These are phyloP conservation scores for Rubroboletus pulcherrimus DNA, from an alignment of 768 basidiomycete species.

Conservation along the genomic window DNA sequence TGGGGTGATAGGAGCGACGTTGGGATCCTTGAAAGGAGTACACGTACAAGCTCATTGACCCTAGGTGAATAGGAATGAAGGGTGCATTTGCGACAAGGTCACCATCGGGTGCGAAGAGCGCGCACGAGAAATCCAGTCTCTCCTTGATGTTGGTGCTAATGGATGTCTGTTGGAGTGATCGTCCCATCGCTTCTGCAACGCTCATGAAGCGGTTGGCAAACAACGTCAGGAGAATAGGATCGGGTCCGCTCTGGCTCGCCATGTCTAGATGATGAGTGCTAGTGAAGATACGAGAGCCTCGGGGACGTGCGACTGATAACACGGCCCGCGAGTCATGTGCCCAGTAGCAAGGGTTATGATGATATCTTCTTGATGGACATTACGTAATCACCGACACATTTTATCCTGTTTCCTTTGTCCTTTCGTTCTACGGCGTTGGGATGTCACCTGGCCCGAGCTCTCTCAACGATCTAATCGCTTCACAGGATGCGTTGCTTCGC, in stretches of 20 bases:
- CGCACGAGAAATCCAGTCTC: slow-evolving; percentile 91
- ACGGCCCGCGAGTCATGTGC: slow-evolving; percentile 3
- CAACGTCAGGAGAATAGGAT: slow-evolving; percentile 84
- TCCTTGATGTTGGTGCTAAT: slow-evolving; percentile 96
- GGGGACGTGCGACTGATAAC: not conserved
- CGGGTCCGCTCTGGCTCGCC: slow-evolving; percentile 44
- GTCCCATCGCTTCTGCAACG: slow-evolving; percentile 94
- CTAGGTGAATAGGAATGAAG: slow-evolving; percentile 83
- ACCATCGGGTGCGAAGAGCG: slow-evolving; percentile 91
- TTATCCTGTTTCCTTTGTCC: no score
- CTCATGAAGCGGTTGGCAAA: slow-evolving; percentile 98
- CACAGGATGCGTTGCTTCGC: slow-evolving; percentile 29
- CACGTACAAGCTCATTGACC: slow-evolving; percentile 87
- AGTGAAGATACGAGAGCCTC: not conserved
- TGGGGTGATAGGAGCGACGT: not conserved
- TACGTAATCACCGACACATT: no score
- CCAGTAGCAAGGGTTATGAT: no score
- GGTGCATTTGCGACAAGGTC: slow-evolving; percentile 94
- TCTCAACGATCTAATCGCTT: slow-evolving; percentile 23
- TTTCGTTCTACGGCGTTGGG: no score
- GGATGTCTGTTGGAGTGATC: slow-evolving; percentile 84
- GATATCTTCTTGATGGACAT: no score
- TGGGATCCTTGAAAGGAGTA: slow-evolving; percentile 2
- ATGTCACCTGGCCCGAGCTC: no score
- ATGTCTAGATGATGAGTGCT: slow-evolving; percentile 6